These are phyloP conservation scores for Rhodotorula glutinis DNA, from an alignment of 1,284 basidiomycete species.

Conservation along the genomic window DNA sequence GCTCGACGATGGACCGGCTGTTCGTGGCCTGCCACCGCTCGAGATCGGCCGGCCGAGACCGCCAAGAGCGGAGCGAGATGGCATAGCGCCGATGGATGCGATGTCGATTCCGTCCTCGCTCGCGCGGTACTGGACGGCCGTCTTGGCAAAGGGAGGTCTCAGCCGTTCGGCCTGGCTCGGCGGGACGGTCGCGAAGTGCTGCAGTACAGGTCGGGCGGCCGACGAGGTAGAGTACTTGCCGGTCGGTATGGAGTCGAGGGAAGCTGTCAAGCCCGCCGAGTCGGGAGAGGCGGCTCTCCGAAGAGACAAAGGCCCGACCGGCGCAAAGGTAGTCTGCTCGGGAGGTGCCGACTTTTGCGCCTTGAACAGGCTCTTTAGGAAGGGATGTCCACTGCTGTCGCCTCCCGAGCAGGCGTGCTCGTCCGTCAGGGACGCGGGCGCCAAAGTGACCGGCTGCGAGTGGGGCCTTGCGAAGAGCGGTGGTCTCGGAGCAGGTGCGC, in stretches of 20 bases:
- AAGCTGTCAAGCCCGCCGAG: not conserved
- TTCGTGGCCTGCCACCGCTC: no score
- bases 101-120: not conserved
- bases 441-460: slow-evolving; percentile 2
- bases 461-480: slow-evolving; percentile 20
- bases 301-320: slow-evolving; percentile 20
- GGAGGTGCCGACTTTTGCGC: slow-evolving; percentile 18
- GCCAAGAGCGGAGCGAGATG: not conserved
- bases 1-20: slow-evolving; percentile 4
- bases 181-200: slow-evolving; percentile 23
- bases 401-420: not conserved
- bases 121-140: slow-evolving; percentile 8
- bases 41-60: no score
- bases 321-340: slow-evolving; percentile 23
- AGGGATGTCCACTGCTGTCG: slow-evolving; percentile 16
- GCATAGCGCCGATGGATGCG: not conserved
- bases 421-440: not conserved
- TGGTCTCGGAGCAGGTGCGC: slow-evolving; percentile 10
- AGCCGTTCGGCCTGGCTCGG: slow-evolving; percentile 10
- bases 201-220: slow-evolving; percentile 6
- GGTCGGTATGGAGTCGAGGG: not conserved
- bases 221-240: not conserved
- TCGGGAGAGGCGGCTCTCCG: slow-evolving; percentile 16
- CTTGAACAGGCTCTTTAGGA: slow-evolving; percentile 31
- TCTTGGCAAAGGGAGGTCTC: slow-evolving; percentile 6